Percentiles rank a stretch among this genome's conserved stretches.
These are phyloP conservation scores for Solanum etuberosum DNA, from an alignment of 257 asterid genomes.

Conservation along the genomic window DNA sequence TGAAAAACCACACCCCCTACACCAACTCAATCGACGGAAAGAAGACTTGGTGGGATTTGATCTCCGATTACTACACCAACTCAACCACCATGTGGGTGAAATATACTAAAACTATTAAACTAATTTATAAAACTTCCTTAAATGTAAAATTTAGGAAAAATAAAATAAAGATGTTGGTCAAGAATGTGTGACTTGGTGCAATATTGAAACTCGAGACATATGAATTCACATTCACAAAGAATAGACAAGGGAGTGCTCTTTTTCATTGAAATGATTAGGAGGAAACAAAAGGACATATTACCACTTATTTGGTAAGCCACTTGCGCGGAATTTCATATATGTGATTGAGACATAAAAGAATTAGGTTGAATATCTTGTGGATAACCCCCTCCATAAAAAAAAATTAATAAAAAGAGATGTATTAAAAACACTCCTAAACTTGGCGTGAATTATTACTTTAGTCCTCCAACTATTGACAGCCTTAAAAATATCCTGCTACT, in stretches of 20 bases:
- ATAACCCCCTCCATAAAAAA: no score
- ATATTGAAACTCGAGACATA: neutral
- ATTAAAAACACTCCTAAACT: no score
- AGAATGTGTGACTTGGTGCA: neutral
- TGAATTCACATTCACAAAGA: neutral
- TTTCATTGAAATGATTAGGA: neutral
- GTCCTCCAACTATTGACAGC: no score
- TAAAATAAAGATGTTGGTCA: neutral
- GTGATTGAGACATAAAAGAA: no score
- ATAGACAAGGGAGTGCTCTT: neutral
- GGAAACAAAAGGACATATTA: neutral
- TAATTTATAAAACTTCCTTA: neutral
- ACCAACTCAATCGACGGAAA: neutral
- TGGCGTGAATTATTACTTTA: no score
- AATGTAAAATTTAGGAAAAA: neutral
- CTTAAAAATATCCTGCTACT: no score
- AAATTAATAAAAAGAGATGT: no score
- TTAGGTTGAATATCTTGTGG: no score
- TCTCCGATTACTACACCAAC: neutral
- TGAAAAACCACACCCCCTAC: neutral
- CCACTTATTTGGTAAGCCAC: neutral
- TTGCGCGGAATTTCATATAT: neutral
- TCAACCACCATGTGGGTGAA: neutral
- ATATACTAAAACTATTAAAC: neutral
- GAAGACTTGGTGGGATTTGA: neutral